These are phyloP conservation scores for Akanthomyces uredinophilus DNA, from an alignment of 2,329 filamentous ascomycete species.

Conservation along the genomic window DNA sequence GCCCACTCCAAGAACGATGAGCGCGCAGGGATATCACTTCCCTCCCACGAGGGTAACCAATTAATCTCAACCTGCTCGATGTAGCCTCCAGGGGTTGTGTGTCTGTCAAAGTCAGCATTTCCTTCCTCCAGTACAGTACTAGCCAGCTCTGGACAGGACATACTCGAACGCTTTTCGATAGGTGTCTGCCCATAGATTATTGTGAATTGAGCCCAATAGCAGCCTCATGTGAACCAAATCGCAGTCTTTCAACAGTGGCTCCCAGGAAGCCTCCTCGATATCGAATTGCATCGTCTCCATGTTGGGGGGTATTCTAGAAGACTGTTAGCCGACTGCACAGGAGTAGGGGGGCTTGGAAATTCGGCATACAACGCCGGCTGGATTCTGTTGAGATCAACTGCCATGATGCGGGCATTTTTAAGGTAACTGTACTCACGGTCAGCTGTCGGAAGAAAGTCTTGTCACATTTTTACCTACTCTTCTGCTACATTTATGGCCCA, in stretches of 20 bases:
- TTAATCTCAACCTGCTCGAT: constrained; percentile 91
- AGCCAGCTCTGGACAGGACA: constrained; percentile 24
- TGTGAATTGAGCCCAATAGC: constrained; percentile 70
- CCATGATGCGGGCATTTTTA: constrained; percentile 28
- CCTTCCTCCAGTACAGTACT: neutral
- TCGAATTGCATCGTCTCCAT: constrained; percentile 55
- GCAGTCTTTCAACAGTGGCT: constrained; percentile 45
- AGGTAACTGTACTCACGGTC: constrained; percentile 20
- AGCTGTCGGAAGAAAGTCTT: neutral
- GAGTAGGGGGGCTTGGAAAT: neutral
- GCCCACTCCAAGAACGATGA: constrained; percentile 66
- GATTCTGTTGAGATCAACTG: constrained; percentile 36
- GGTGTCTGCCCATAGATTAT: constrained; percentile 60
- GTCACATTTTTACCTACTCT: constrained; percentile 44
- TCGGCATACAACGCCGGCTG: constrained; percentile 34
- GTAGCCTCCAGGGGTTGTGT: constrained; percentile 71
- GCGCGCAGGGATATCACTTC: constrained; percentile 52
- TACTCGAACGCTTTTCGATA: constrained; percentile 67
- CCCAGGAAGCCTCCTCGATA: constrained; percentile 68
- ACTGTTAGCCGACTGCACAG: constrained; percentile 17
- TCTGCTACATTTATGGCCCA: constrained; percentile 84
- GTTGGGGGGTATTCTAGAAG: constrained; percentile 63
- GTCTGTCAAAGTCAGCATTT: constrained; percentile 40
- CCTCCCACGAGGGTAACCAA: constrained; percentile 67
- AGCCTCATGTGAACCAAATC: constrained; percentile 81